These are phyloP conservation scores for Pugionium dolabratum DNA, from an alignment of 345 rosid genomes.

Conservation along the genomic window DNA sequence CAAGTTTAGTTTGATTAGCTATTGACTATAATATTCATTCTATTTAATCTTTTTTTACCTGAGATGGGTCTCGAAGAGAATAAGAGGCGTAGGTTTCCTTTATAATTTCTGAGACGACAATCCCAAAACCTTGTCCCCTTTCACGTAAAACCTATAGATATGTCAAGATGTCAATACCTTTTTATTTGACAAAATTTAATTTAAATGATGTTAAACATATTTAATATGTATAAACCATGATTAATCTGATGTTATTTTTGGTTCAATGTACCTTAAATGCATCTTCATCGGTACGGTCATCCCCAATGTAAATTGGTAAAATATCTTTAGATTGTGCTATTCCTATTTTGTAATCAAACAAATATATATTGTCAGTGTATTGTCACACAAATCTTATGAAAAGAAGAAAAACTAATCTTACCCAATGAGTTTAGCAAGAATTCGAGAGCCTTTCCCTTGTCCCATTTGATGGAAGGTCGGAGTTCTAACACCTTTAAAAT, in stretches of 20 bases:
- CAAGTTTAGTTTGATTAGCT: not conserved
- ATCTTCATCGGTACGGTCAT: conserved; percentile 93
- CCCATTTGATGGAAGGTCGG: conserved; percentile 94
- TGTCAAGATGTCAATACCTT: too few species aligned
- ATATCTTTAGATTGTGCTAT: conserved; percentile 62
- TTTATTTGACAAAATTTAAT: not conserved
- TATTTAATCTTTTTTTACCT: conserved; percentile 45
- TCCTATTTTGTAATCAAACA: conserved; percentile 43
- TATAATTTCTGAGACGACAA: conserved; percentile 79
- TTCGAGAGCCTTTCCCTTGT: conserved; percentile 92
- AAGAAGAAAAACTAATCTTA: conserved; percentile 24
- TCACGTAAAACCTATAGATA: conserved; percentile 59
- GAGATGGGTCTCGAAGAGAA: conserved; percentile 82
- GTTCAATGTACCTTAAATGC: conserved; percentile 69
- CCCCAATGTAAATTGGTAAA: conserved; percentile 88
- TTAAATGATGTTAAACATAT: not conserved
- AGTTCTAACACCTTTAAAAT: conserved; percentile 71
- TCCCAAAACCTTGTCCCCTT: conserved; percentile 84
- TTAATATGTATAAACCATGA: not conserved
- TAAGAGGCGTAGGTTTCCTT: conserved; percentile 87
- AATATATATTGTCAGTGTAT: not conserved
- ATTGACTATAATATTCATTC: not conserved
- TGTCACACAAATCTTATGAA: too few species aligned
- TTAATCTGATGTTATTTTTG: not conserved
- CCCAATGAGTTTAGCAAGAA: conserved; percentile 79